Percentiles rank a stretch among this genome's conserved stretches.
phyloP scores from a whole-genome alignment of 352 stramenopile species.

The Globisporangium camurandrum region DNA sequence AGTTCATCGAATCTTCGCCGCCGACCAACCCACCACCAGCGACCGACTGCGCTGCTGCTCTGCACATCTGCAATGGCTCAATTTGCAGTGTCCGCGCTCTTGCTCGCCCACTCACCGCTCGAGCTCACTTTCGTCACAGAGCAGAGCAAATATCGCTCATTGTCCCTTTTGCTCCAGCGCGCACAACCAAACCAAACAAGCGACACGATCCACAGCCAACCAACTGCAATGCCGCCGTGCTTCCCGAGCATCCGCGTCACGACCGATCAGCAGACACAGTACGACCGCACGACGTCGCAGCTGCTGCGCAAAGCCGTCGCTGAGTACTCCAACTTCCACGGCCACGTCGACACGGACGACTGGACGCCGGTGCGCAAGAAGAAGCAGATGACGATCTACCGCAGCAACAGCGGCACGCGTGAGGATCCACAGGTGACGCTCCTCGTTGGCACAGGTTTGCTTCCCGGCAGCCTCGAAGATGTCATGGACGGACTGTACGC shows the following conservation, averaged over 20 bases:
- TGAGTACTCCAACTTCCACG: conserved; percentile 12
- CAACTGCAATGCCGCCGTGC: not conserved
- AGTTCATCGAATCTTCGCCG: too few species aligned
- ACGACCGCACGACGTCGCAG: conserved; percentile 4
- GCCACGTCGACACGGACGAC: conserved; percentile 9
- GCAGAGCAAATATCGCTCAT: too few species aligned
- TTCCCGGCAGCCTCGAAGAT: conserved; percentile 13
- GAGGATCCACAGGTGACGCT: conserved; percentile 10
- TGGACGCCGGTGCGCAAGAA: conserved; percentile 11
- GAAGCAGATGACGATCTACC: conserved; percentile 13
- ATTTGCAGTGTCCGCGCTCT: too few species aligned
- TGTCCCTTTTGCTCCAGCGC: not conserved
- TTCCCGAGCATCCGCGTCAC: conserved; percentile 7
- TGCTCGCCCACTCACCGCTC: not conserved
- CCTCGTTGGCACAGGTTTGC: conserved; percentile 11
- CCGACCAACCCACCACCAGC: not conserved
- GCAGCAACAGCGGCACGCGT: conserved; percentile 3
- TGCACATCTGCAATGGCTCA: too few species aligned
- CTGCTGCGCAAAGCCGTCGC: conserved; percentile 5
- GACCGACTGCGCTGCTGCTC: too few species aligned
- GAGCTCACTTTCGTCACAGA: not conserved
- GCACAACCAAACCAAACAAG: too few species aligned
- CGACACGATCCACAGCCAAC: too few species aligned
- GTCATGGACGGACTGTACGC: conserved; percentile 40
- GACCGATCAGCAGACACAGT: conserved; percentile 5